These are phyloP conservation scores for Cylindrotheca fusiformis DNA, from an alignment of 108 stramenopile species.

Conservation along the genomic window DNA sequence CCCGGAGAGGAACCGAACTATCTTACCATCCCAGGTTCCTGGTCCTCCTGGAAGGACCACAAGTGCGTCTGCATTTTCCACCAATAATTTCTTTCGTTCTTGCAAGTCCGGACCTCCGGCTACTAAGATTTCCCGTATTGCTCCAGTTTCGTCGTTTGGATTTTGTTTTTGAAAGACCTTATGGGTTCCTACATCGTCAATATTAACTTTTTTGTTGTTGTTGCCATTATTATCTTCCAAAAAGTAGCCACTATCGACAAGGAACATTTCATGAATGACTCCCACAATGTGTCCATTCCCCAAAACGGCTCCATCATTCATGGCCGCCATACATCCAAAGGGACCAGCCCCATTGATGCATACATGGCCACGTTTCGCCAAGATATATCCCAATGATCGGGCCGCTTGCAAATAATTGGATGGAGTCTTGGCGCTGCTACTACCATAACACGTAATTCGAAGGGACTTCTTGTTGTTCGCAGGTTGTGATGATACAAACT, in stretches of 20 bases:
- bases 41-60: constrained; percentile 95
- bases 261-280: constrained; percentile 91
- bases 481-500: constrained; percentile 6
- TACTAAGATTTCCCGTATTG: constrained; percentile 61
- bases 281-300: constrained; percentile 81
- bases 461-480: constrained; percentile 37
- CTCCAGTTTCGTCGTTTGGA: constrained; percentile 18
- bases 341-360: constrained; percentile 91
- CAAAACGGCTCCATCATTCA: constrained; percentile 79
- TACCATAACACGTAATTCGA: constrained; percentile 82
- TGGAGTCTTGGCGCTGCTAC: constrained; percentile 70
- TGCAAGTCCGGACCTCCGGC: constrained; percentile 82
- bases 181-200: constrained; percentile 42
- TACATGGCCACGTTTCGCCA: constrained; percentile 74
- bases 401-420: constrained; percentile 60
- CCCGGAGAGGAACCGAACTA: background rate
- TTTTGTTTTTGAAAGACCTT: constrained; percentile 31
- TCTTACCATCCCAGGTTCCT: constrained; percentile 81
- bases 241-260: constrained; percentile 79
- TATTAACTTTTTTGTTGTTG: constrained; percentile 10
- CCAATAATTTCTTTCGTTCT: constrained; percentile 81
- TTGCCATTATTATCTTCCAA: constrained; percentile 16
- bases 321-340: constrained; percentile 83
- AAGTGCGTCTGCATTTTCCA: constrained; percentile 76
- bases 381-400: constrained; percentile 55